These are phyloP conservation scores for Lachnellula arida DNA, from an alignment of 2,329 filamentous ascomycete genomes.

Conservation along the genomic window DNA sequence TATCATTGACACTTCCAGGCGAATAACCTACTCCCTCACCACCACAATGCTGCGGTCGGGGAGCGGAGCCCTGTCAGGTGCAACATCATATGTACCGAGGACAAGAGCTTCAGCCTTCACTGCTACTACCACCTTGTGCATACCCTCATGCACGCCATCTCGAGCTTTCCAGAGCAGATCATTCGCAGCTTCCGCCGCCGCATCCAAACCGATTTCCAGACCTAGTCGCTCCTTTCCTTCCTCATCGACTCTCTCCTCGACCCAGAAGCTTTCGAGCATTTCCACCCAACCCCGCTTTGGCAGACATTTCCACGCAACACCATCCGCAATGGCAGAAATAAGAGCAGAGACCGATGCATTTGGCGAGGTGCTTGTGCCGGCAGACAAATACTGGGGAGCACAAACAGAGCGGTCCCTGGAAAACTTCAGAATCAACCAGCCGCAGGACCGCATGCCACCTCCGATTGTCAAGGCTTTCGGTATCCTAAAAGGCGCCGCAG, in stretches of 20 bases:
- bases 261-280: slow-evolving; percentile 12
- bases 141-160: slow-evolving; percentile 7
- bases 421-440: slow-evolving; percentile 99
- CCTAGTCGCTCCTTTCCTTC: neutral
- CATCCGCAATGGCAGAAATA: slow-evolving; percentile 43
- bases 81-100: slow-evolving; percentile 12
- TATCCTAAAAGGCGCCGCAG: slow-evolving; percentile 94
- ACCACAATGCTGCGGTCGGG: slow-evolving; percentile 26
- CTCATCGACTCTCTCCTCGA: slow-evolving; percentile 1
- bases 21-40: neutral
- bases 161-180: slow-evolving; percentile 5
- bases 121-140: slow-evolving; percentile 1
- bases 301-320: slow-evolving; percentile 29
- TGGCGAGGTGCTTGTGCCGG: slow-evolving; percentile 87
- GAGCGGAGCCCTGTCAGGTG: slow-evolving; percentile 23
- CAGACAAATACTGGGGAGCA: slow-evolving; percentile 97
- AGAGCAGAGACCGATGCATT: slow-evolving; percentile 96
- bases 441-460: slow-evolving; percentile 95
- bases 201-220: slow-evolving; percentile 2
- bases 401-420: slow-evolving; percentile 93
- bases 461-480: slow-evolving; percentile 91
- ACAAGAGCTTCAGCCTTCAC: slow-evolving; percentile 15
- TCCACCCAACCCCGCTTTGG: slow-evolving; percentile 19
- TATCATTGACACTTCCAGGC: neutral
- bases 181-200: slow-evolving; percentile 4